A percentile compares a stretch with the other conserved stretches of the same genome.
phyloP scores from a whole-genome alignment of 2,329 filamentous ascomycete species.

The Hypoxylon rubiginosum region DNA sequence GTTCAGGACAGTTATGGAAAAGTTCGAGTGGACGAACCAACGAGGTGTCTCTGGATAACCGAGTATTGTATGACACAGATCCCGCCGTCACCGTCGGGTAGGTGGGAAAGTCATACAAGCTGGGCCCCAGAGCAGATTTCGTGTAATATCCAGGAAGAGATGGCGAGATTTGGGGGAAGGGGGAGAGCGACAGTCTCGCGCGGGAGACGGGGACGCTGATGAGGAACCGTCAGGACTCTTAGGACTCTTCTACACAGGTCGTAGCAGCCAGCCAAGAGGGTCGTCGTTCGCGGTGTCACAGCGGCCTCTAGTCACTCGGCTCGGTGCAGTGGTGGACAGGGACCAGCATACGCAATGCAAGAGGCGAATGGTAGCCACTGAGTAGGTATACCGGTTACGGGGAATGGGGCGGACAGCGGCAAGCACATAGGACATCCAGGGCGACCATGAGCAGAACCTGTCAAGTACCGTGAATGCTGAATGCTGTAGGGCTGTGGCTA shows the following conservation, averaged over 20 bases:
- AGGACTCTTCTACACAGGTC: conserved; percentile 33
- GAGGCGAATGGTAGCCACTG: conserved; percentile 43
- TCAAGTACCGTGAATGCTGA: conserved; percentile 9
- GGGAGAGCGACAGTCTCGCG: conserved; percentile 32
- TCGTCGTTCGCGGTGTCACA: conserved; percentile 43
- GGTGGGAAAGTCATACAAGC: conserved; percentile 52
- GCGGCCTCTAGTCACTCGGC: conserved; percentile 43
- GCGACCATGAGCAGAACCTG: conserved; percentile 27
- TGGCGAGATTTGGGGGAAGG: conserved; percentile 35
- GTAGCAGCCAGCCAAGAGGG: conserved; percentile 37
- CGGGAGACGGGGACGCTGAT: conserved; percentile 36
- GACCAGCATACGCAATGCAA: conserved; percentile 42
- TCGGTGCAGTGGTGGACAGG: conserved; percentile 46
- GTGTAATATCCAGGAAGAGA: conserved; percentile 46
- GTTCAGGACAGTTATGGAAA: conserved; percentile 46
- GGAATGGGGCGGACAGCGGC: conserved; percentile 26
- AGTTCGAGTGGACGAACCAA: conserved; percentile 48
- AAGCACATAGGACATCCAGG: conserved; percentile 31
- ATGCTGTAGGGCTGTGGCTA: conserved; percentile 24
- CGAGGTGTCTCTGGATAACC: conserved; percentile 54
- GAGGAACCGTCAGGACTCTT: conserved; percentile 10
- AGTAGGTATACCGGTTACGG: conserved; percentile 34
- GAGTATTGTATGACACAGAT: conserved; percentile 57
- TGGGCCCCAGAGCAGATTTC: conserved; percentile 47
- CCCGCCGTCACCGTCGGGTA: conserved; percentile 55